These are phyloP conservation scores for Artemisia annua DNA, from an alignment of 129 eudicot genomes.

Conservation along the genomic window DNA sequence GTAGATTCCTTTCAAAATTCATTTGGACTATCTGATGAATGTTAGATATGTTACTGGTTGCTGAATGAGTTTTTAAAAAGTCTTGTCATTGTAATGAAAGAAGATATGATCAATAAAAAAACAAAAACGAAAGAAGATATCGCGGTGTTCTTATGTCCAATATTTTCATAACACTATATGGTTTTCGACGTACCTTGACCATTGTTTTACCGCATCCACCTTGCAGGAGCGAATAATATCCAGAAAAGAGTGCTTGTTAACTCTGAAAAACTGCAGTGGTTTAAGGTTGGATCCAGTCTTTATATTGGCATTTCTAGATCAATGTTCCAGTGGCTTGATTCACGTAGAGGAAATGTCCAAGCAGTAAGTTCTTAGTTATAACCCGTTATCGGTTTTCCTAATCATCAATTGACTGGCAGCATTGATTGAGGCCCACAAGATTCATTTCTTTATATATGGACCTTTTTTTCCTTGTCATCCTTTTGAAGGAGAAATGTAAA, in stretches of 20 bases:
- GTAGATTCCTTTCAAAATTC: not conserved
- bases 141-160: no score
- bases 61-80: not conserved
- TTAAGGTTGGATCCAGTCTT: not conserved
- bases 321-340: not conserved
- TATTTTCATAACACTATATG: no score
- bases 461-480: no score
- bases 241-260: no score
- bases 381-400: not conserved
- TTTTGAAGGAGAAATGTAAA: no score
- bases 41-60: not conserved
- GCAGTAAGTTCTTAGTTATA: not conserved
- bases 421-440: not conserved
- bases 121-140: not conserved
- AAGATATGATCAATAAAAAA: not conserved
- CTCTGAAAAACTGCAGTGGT: not conserved
- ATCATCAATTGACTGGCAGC: not conserved
- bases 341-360: not conserved
- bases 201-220: not conserved
- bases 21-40: not conserved
- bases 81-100: not conserved
- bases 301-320: not conserved
- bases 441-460: not conserved
- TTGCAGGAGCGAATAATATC: no score
- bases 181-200: not conserved